A percentile compares a stretch with the other conserved stretches of the same genome.
Evolutionary conservation across 2,329 filamentous ascomycete species (phyloP).

Genomic region (Calonectria pseudoturangicola): DNA sequence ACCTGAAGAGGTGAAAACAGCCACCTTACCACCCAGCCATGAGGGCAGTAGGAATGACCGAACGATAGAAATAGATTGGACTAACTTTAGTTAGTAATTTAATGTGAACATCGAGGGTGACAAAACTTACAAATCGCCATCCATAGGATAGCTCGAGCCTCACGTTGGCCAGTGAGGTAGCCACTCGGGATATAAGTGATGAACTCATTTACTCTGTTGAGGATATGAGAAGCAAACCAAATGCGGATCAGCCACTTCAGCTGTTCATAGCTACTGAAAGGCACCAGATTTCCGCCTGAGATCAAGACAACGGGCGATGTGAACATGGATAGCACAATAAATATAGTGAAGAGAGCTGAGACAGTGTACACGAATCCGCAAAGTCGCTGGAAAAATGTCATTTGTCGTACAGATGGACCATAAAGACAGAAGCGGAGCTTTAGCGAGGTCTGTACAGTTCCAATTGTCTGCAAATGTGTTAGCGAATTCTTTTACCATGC

Average conservation of each 20-base stretch:
- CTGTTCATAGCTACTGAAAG: conserved; percentile 66
- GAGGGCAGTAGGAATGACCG: conserved; percentile 2
- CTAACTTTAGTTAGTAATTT: background rate
- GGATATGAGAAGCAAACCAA: conserved; percentile 66
- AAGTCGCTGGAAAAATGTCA: conserved; percentile 13
- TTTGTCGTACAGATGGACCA: background rate
- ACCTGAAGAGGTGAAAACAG: conserved; percentile 60
- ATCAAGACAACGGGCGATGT: conserved; percentile 71
- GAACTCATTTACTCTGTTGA: conserved; percentile 68
- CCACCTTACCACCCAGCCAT: conserved; percentile 12
- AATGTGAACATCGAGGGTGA: background rate
- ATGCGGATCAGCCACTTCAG: conserved; percentile 70
- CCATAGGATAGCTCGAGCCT: conserved; percentile 70
- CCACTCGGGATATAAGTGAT: conserved; percentile 70
- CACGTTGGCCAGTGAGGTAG: conserved; percentile 70
- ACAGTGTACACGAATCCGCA: conserved; percentile 12
- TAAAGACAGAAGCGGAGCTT: conserved; percentile 11
- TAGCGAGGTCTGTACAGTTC: background rate
- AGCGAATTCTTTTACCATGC: too few relatives aligned
- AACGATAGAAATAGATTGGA: conserved; percentile 12
- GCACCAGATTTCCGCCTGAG: conserved; percentile 69
- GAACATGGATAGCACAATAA: conserved; percentile 68
- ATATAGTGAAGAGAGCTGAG: conserved; percentile 58
- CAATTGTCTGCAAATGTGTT: background rate
- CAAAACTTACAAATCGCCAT: conserved; percentile 68